phyloP scores from a whole-genome alignment of 164 flowering plant species.

The Sextonia rubra region DNA sequence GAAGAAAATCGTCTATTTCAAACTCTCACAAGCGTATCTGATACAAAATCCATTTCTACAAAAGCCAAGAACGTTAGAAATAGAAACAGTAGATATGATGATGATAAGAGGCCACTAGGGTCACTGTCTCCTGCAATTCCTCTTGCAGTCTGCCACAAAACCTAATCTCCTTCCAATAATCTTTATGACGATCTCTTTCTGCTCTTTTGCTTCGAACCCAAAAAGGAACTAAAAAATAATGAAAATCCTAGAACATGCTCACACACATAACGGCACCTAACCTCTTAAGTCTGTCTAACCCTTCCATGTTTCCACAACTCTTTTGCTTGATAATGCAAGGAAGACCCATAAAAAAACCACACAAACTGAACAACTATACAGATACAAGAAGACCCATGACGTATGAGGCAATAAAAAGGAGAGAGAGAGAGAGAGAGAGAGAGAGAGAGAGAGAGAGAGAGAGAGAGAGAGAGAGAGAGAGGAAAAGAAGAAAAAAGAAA shows the following conservation, averaged over 20 bases:
- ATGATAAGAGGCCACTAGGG: constrained; percentile 6
- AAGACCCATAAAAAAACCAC: constrained; percentile 9
- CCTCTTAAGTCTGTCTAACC: constrained; percentile 1
- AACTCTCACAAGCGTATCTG: neutral
- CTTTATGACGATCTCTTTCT: constrained; percentile 9
- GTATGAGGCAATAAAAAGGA: neutral
- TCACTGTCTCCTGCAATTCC: constrained; percentile 9
- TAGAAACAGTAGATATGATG: constrained; percentile 4
- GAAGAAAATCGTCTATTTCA: constrained; percentile 5
- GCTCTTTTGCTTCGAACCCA: constrained; percentile 10
- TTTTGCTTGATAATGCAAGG: constrained; percentile 9
- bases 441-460: constrained; percentile 12
- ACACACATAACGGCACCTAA: neutral
- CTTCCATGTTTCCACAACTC: constrained; percentile 7
- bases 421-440: constrained; percentile 14
- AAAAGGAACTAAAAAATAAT: neutral
- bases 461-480: constrained; percentile 11
- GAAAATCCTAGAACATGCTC: neutral
- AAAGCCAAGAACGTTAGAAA: constrained; percentile 6
- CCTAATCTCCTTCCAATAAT: constrained; percentile 12
- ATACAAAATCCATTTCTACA: constrained; percentile 13
- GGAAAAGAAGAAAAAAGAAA: constrained; percentile 19
- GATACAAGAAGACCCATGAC: neutral
- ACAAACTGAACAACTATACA: constrained; percentile 1
- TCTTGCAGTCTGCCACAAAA: constrained; percentile 5